These are phyloP conservation scores for Solioccasus polychromus DNA, from an alignment of 768 basidiomycete species.

Conservation along the genomic window DNA sequence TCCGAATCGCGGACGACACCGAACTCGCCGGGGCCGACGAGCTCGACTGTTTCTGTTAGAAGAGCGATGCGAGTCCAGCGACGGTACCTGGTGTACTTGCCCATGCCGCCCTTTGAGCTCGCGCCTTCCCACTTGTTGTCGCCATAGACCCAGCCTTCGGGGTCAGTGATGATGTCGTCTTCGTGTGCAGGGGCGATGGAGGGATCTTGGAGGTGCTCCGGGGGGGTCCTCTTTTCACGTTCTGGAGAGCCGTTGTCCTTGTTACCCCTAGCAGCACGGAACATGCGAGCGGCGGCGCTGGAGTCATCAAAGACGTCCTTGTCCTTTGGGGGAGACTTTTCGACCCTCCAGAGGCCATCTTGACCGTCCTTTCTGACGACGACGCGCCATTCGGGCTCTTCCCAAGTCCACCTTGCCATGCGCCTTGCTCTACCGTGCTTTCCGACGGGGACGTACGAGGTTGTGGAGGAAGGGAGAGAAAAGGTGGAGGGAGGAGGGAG, in stretches of 20 bases:
- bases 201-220: constrained; percentile 28
- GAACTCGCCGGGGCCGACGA: constrained; percentile 39
- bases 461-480: constrained; percentile 59
- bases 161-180: constrained; percentile 65
- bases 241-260: constrained; percentile 21
- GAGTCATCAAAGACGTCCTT: constrained; percentile 44
- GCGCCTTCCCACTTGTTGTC: constrained; percentile 94
- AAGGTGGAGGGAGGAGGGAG: constrained; percentile 71
- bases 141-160: constrained; percentile 90
- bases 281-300: constrained; percentile 38
- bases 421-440: constrained; percentile 56
- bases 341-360: constrained; percentile 50
- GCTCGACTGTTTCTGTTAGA: constrained; percentile 68
- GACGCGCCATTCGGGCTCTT: constrained; percentile 88
- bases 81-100: constrained; percentile 87
- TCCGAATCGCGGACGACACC: constrained; percentile 28
- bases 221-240: constrained; percentile 17
- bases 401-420: constrained; percentile 84
- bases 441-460: constrained; percentile 51
- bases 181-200: constrained; percentile 35
- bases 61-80: constrained; percentile 86
- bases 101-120: constrained; percentile 75
- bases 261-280: constrained; percentile 49
- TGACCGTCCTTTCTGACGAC: constrained; percentile 56
- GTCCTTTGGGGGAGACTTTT: constrained; percentile 54